Evolutionary conservation across 1,284 basidiomycete species (phyloP), one percentile per base, ranked within the genome.

Genomic region (Leucocoprinus gongylophorus): DNA sequence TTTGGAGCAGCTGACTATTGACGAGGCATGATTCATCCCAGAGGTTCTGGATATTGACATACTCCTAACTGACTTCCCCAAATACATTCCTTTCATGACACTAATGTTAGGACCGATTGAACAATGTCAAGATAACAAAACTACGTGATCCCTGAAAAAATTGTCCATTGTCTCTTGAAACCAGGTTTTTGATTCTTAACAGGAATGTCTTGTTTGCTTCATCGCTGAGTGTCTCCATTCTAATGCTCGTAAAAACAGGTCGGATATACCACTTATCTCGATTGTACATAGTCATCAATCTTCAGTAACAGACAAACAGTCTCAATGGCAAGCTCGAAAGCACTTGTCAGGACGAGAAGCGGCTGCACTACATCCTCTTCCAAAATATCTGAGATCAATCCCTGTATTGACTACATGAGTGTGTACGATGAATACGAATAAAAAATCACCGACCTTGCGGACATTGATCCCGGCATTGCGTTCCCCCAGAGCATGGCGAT

Each of bases 351-450:
- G 23, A 99, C 97, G 43, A 99, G 73, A 55, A 99, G 73, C 17
- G 97, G 97, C 68, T 99, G 97, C 17, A 99, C 85, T 20, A 99
- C 97, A 59, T 97, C 93, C 68, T 99, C 97, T 66, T 97, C 95
- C 45, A 95, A 66, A 58, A 98, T 97, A 70, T 98, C 95, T 40
- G 92, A 95, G 62, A 98, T 94, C 62, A 95, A 75, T 18, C 95
- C 95, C 90, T 95, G 57, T 28, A 20, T 51, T 26, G 46, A 37
- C 15, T 29, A 26, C 18, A 39, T 40, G n/a, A 33, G 46, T 15
- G 18, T 49, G 17, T 35, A 10, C 9, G 23, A 23, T 32, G 17
- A 37, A 46, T n/a, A 17, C 18, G 28, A 21, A 48, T 47, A 39
- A n/a, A 21, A 37, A 7, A 10, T 5, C 38, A 62, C 78, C 51